Base-by-base conservation (phyloP, 495 filamentous ascomycete species). In the Cryomyces antarcticus region DNA sequence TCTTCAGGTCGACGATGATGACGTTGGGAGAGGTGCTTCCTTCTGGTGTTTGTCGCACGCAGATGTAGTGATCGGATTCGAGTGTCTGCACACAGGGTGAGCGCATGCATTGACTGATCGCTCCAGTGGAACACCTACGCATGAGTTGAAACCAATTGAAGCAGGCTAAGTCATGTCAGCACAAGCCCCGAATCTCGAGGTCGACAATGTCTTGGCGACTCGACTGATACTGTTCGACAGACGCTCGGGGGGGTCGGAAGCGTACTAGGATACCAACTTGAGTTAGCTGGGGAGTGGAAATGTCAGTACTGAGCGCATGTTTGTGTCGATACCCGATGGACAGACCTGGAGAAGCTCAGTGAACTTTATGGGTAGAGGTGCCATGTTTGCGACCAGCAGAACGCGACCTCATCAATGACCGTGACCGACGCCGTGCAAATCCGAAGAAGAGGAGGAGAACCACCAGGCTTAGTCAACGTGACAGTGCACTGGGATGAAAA, bases 81-180 rank as follows among this genome's bases (percentile, higher is more conserved):
- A 99, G 65, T 52, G 89, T 99, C 87, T 96, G 53, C 17, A 46
- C 28, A 34, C 11, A 34, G 29, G 37, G 42, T 46, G 34, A 47
- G 46, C 35, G 31, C 36, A 49, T 13, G 37, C 49, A 40, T 46
- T 41, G 29, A 31, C 12, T 1, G 10, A 34, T 29, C 36, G 38
- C 10, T 39, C 9, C 31, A 28, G 31, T 39, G 43, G 43, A 42
- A 31, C 28, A 67, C 86, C 73, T 71, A 96, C 87, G 67, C 88
- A 95, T 62, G 80, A 80, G 59, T 92, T 93, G 69, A 96, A 99
- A 54, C 85, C 82, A 71, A 99, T 93, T 45, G 88, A 81, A 43
- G 67, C 57, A 61, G 70, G 72, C 81, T 87, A 53, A 54, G 17
- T 24, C 17, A 24, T 24, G 49, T 40, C 3, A 34, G 28, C 13